Evolutionary conservation across 2,329 filamentous ascomycete species (phyloP).

Genomic region (Amphichorda felina): DNA sequence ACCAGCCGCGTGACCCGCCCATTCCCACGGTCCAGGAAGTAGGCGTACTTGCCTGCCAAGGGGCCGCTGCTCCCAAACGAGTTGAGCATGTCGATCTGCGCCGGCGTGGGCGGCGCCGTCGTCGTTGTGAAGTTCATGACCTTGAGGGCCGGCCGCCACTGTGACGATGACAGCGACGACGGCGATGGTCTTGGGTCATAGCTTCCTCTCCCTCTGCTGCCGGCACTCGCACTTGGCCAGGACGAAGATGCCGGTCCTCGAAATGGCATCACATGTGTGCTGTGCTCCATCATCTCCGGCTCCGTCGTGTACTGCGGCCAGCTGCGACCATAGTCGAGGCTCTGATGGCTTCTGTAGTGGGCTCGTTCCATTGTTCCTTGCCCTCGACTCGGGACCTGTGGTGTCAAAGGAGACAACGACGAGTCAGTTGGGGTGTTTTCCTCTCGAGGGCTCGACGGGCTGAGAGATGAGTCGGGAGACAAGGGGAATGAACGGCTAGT

Average conservation of each 20-base stretch:
- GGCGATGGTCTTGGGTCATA: not conserved
- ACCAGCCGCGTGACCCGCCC: slow-evolving; percentile 42
- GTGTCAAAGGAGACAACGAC: not conserved
- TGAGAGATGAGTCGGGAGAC: too few relatives aligned
- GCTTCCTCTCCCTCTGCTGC: too few relatives aligned
- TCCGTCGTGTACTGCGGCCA: not conserved
- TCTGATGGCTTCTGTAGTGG: not conserved
- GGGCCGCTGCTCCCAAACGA: not conserved
- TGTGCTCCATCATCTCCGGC: too few relatives aligned
- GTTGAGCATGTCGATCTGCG: not conserved
- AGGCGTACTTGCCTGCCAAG: slow-evolving; percentile 24
- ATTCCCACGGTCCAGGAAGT: slow-evolving; percentile 41
- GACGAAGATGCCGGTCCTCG: not conserved
- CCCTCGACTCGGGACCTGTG: not conserved
- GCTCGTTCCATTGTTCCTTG: not conserved
- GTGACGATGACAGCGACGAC: not conserved
- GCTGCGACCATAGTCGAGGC: slow-evolving; percentile 1
- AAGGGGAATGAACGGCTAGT: too few relatives aligned
- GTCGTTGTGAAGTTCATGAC: too few relatives aligned
- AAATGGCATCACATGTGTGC: not conserved
- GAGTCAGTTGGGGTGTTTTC: not conserved
- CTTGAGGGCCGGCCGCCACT: too few relatives aligned
- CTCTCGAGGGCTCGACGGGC: too few relatives aligned
- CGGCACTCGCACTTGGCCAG: not conserved
- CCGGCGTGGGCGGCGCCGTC: not conserved